Conservation (phyloP, 352 stramenopile genomes). For the Phytophthora pseudosyringae region DNA sequence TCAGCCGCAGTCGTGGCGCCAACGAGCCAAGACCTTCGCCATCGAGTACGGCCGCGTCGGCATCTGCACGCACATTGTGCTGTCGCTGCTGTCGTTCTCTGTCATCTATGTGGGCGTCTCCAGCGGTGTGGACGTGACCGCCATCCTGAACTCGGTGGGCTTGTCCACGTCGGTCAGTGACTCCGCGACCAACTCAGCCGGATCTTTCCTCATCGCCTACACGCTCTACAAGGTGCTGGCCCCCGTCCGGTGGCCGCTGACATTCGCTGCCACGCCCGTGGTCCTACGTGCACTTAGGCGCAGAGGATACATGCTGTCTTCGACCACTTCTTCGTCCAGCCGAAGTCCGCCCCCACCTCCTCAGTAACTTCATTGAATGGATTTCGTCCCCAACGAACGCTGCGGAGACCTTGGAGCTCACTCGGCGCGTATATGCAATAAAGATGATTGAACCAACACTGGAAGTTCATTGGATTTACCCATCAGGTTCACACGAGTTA, state of each 20-base stretch:
- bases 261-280: slow-evolving; percentile 79
- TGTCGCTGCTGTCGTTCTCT: slow-evolving; percentile 79
- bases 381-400: slow-evolving; percentile 18
- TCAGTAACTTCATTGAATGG: slow-evolving; percentile 21
- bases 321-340: slow-evolving; percentile 30
- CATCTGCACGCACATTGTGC: slow-evolving; percentile 76
- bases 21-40: slow-evolving; percentile 82
- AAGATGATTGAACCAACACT: slow-evolving; percentile 18
- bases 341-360: slow-evolving; percentile 14
- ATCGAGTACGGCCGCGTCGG: slow-evolving; percentile 84
- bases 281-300: slow-evolving; percentile 75
- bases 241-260: slow-evolving; percentile 83
- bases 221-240: slow-evolving; percentile 81
- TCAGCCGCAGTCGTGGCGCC: slow-evolving; percentile 52
- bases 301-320: slow-evolving; percentile 75
- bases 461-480: slow-evolving; percentile 23
- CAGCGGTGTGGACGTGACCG: slow-evolving; percentile 68
- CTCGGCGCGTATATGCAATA: slow-evolving; percentile 19
- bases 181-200: slow-evolving; percentile 61
- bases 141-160: slow-evolving; percentile 56
- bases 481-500: slow-evolving; percentile 7
- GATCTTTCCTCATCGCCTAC: slow-evolving; percentile 84
- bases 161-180: slow-evolving; percentile 50
- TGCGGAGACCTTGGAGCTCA: slow-evolving; percentile 11
- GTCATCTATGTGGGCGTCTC: slow-evolving; percentile 78